These are phyloP conservation scores for Fimicolochytrium jonesii DNA, from an alignment of 192 early-diverging fungal genomes.

Conservation along the genomic window DNA sequence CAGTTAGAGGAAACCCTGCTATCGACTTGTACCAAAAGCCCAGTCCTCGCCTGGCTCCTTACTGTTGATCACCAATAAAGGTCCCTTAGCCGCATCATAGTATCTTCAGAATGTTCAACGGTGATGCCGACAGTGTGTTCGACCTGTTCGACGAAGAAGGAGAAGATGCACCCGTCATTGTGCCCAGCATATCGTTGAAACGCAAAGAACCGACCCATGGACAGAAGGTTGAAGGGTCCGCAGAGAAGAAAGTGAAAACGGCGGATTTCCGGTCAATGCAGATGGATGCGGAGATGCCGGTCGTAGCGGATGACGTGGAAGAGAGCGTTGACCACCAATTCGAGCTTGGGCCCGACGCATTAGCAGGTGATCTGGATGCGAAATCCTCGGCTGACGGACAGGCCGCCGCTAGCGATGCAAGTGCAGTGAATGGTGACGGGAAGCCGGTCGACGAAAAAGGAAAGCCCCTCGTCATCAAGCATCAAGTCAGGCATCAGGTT, in stretches of 20 bases:
- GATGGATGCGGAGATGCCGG: background rate
- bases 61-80: no score
- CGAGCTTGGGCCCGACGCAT: background rate
- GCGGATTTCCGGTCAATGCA: background rate
- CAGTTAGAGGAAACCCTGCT: no score
- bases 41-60: no score
- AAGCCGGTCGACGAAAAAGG: no score
- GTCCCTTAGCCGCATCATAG: no score
- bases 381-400: background rate
- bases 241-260: background rate
- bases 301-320: slow-evolving; percentile 22
- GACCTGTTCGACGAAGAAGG: slow-evolving; percentile 21
- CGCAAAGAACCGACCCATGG: background rate
- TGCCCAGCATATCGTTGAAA: slow-evolving; percentile 6
- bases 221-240: background rate
- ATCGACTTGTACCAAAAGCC: no score
- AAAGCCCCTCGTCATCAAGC: slow-evolving; percentile 12
- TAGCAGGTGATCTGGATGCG: background rate
- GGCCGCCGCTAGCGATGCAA: slow-evolving; percentile 4
- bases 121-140: slow-evolving; percentile 18
- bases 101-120: background rate
- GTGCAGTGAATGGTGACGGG: background rate
- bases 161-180: slow-evolving; percentile 2
- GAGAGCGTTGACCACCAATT: slow-evolving; percentile 20
- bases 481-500: slow-evolving; percentile 89